Percentiles rank a stretch among this genome's conserved stretches.
phyloP scores from a whole-genome alignment of 768 basidiomycete species.

The Lyophyllum semitale region DNA sequence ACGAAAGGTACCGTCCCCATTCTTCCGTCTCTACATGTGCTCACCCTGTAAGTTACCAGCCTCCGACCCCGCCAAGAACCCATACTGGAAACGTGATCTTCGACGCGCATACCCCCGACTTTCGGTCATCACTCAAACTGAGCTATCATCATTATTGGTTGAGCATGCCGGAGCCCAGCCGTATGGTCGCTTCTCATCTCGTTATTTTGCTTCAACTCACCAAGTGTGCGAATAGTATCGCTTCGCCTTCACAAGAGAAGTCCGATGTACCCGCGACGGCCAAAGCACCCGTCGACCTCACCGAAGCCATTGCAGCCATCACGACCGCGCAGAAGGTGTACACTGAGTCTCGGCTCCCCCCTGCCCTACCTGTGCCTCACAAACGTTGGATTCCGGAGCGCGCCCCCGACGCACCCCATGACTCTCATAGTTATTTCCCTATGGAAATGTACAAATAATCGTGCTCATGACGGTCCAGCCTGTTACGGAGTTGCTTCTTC shows the following conservation, averaged over 20 bases:
- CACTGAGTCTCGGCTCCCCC: slow-evolving; percentile 68
- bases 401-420: slow-evolving; percentile 81
- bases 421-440: slow-evolving; percentile 80
- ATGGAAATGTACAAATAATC: slow-evolving; percentile 65
- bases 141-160: slow-evolving; percentile 79
- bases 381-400: slow-evolving; percentile 75
- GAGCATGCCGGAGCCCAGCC: slow-evolving; percentile 68
- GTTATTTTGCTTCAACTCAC: background rate
- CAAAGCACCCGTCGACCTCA: slow-evolving; percentile 56
- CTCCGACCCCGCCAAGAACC: slow-evolving; percentile 85
- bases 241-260: slow-evolving; percentile 50
- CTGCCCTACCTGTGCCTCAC: slow-evolving; percentile 65
- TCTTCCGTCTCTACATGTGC: background rate
- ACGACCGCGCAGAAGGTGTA: slow-evolving; percentile 59
- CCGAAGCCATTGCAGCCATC: slow-evolving; percentile 71
- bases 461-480: background rate
- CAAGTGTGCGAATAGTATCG: slow-evolving; percentile 40
- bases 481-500: background rate
- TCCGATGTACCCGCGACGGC: slow-evolving; percentile 46
- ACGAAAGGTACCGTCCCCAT: slow-evolving; percentile 63
- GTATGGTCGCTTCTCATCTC: slow-evolving; percentile 46
- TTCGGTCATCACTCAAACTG: slow-evolving; percentile 83
- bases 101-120: slow-evolving; percentile 91
- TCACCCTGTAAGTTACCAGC: slow-evolving; percentile 41
- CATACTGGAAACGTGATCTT: slow-evolving; percentile 96